Evolutionary conservation across 371 early-diverging fungal genomes (phyloP).

Genomic region (Blakeslea trispora): DNA sequence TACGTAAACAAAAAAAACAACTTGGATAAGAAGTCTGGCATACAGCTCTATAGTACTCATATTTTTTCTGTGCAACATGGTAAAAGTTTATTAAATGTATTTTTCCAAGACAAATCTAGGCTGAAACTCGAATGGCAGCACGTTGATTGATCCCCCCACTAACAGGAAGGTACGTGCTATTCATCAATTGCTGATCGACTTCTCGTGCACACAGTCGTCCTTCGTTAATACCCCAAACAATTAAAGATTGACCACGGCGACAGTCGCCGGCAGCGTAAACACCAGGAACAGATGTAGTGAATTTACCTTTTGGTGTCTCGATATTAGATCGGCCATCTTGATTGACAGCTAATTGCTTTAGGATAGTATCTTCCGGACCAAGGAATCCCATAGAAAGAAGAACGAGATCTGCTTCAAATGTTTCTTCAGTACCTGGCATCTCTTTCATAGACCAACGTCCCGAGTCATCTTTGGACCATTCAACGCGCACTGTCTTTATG

Average conservation of each 20-base stretch:
- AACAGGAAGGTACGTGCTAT: slow-evolving; percentile 69
- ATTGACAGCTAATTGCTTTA: slow-evolving; percentile 78
- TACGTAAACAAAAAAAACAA: no score
- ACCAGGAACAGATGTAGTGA: slow-evolving; percentile 74
- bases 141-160: slow-evolving; percentile 70
- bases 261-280: slow-evolving; percentile 98
- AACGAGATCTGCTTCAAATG: slow-evolving; percentile 88
- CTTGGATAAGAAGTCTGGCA: no score
- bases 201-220: slow-evolving; percentile 95
- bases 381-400: slow-evolving; percentile 96
- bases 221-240: slow-evolving; percentile 98
- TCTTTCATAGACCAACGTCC: slow-evolving; percentile 92
- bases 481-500: slow-evolving; percentile 92
- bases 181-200: slow-evolving; percentile 81
- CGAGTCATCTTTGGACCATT: slow-evolving; percentile 81
- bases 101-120: background rate
- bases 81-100: no score
- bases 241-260: slow-evolving; percentile 91
- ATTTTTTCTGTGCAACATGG: no score
- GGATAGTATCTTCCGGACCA: slow-evolving; percentile 87
- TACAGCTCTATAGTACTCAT: no score
- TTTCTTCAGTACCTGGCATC: slow-evolving; percentile 79
- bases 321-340: slow-evolving; percentile 78
- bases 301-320: slow-evolving; percentile 77
- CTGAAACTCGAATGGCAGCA: slow-evolving; percentile 7